phyloP scores from a whole-genome alignment of 1,284 basidiomycete species.

The Sporisorium scitamineum region DNA sequence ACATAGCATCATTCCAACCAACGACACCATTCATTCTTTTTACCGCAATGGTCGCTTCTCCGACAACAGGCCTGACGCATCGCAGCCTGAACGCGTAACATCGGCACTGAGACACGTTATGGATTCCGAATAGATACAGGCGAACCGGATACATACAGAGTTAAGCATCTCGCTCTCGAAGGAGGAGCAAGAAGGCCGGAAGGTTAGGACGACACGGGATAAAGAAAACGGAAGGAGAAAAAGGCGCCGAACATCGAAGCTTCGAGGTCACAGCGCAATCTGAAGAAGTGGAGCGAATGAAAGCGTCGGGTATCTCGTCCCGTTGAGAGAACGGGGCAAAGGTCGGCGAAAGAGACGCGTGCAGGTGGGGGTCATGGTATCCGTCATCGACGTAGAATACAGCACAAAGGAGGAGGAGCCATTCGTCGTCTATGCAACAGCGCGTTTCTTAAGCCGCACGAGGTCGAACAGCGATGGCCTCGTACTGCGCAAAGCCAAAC shows the following conservation, averaged over 20 bases:
- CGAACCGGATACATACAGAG: background rate
- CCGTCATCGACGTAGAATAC: constrained; percentile 16
- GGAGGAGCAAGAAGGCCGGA: background rate
- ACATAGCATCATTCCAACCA: background rate
- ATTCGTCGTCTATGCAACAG: background rate
- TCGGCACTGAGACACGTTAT: background rate
- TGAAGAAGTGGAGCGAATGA: background rate
- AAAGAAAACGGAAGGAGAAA: background rate
- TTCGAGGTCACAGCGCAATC: background rate
- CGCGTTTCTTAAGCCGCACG: constrained; percentile 27
- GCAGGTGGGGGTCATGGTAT: constrained; percentile 8
- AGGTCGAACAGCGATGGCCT: constrained; percentile 49
- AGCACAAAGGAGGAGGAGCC: background rate
- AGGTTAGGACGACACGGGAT: background rate
- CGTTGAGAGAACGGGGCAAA: constrained; percentile 1
- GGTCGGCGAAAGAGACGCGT: constrained; percentile 1
- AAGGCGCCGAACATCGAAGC: background rate
- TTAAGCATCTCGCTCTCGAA: background rate
- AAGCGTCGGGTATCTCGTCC: constrained; percentile 38
- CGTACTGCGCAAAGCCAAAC: constrained; percentile 52
- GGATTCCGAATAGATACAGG: constrained; percentile 8
- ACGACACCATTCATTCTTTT: constrained; percentile 7
- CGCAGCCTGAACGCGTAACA: background rate
- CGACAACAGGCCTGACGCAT: background rate
- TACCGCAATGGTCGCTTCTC: background rate